These are phyloP conservation scores for Ballota nigra DNA, from an alignment of 257 asterid species.

Conservation along the genomic window DNA sequence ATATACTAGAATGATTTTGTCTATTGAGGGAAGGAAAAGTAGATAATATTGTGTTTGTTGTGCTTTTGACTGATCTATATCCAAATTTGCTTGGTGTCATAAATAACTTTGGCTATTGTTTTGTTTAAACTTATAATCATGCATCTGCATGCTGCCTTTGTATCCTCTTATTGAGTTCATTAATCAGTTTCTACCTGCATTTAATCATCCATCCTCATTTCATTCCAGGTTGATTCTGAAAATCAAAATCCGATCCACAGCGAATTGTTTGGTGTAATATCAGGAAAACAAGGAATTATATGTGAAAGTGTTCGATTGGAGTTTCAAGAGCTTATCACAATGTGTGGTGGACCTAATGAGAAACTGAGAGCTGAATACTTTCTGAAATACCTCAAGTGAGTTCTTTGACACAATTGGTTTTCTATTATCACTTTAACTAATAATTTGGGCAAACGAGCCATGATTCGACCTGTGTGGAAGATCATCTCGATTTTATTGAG, in stretches of 20 bases:
- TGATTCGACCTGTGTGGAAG: neutral
- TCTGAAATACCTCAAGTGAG: conserved; percentile 76
- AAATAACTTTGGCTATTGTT: conserved; percentile 1
- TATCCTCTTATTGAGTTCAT: neutral
- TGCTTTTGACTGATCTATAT: neutral
- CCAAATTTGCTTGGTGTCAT: neutral
- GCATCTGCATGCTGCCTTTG: conserved; percentile 7
- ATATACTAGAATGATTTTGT: neutral
- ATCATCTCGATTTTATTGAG: neutral
- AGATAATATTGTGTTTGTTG: neutral
- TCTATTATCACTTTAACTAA: neutral
- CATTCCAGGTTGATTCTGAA: conserved; percentile 69
- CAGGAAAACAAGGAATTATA: conserved; percentile 69
- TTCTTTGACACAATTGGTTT: conserved; percentile 16
- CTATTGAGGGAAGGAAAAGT: neutral
- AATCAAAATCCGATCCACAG: conserved; percentile 55
- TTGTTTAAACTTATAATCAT: neutral
- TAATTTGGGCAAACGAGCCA: neutral
- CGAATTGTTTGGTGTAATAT: conserved; percentile 41
- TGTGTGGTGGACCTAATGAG: conserved; percentile 92
- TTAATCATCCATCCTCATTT: conserved; percentile 20
- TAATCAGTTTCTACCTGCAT: neutral
- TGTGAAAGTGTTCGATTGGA: conserved; percentile 77
- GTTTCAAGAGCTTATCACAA: conserved; percentile 74
- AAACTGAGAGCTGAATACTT: conserved; percentile 65